Base-by-base conservation (phyloP, 768 basidiomycete genomes). In the Pholiota conissans region DNA sequence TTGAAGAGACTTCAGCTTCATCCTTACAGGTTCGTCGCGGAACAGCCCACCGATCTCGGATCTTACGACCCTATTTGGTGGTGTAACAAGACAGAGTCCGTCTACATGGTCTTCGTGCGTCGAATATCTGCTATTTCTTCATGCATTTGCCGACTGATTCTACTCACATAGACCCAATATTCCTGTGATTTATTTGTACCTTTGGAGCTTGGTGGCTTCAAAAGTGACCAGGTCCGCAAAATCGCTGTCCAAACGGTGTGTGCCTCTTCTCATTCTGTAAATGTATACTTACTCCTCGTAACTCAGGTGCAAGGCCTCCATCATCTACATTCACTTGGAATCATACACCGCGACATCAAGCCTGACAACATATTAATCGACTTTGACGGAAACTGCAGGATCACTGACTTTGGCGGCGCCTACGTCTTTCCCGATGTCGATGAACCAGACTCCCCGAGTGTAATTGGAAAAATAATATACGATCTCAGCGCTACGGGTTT, bases 331-430 rank as follows among this genome's bases (percentile, higher is more conserved):
- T 24, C 27, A 16, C 27, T 49, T 29, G 48, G 48, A 1, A 49
- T 49, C 28, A 49, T 49, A n/a, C 48, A 49, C 32, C 48, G 48
- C 6, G 48, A 49, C 20, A 28, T 49, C 28, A 49, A 49, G 22
- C 27, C 48, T 5, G 48, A 29, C 7, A 49, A 49, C 48, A 49
- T 49, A 16, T 30, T 49, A 16, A 16, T 49, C 16, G 48, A 49
- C 28, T 9, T 9, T 26, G 7, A 14, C 9, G 48, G 48, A 14
- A n/a, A 49, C 32, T 49, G 48, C 32, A 49, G 48, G 32, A 49
- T 49, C 27, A 22, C 11, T 5, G 48, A 49, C 48, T 49, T 49
- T 28, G 48, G 48, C 27, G 24, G 16, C 5, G 48, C 48, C 18
- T 9, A 2, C n/a, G 39, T 40, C 39, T 16, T n/a, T n/a, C n/a